Conservation (phyloP, 1,284 basidiomycete species). For the Ganoderma meredithae region DNA sequence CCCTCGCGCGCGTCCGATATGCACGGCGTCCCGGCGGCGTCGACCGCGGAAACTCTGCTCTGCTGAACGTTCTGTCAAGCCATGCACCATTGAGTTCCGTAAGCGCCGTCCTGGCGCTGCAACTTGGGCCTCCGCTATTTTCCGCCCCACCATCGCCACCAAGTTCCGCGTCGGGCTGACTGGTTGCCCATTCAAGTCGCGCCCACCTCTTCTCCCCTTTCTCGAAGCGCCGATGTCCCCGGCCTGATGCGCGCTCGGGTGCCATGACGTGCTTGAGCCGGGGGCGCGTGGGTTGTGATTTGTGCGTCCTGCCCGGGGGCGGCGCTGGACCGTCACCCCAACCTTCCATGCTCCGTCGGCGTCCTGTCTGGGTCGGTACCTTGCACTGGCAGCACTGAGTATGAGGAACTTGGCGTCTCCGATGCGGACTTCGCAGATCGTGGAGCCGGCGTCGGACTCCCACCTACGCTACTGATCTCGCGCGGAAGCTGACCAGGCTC, state of each 20-base stretch:
- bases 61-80: not conserved
- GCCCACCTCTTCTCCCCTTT: not conserved
- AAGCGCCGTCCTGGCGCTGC: not conserved
- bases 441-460: slow-evolving; percentile 4
- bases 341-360: not conserved
- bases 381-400: not conserved
- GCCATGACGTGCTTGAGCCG: not conserved
- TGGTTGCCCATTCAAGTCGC: not conserved
- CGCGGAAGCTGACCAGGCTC: not conserved
- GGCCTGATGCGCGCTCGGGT: not conserved
- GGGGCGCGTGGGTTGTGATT: not conserved
- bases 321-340: not conserved
- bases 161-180: not conserved
- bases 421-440: slow-evolving; percentile 4
- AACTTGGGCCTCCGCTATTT: not conserved
- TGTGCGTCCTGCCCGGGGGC: not conserved
- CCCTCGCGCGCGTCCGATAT: not conserved
- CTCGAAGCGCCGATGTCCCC: not conserved
- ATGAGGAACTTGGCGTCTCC: not conserved
- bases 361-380: not conserved
- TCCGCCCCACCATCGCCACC: not conserved
- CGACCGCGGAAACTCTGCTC: not conserved
- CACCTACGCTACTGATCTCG: not conserved
- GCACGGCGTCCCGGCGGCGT: not conserved
- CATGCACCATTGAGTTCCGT: no score